phyloP scores from a whole-genome alignment of 768 basidiomycete genomes.

The Leccinum subtestaceum region DNA sequence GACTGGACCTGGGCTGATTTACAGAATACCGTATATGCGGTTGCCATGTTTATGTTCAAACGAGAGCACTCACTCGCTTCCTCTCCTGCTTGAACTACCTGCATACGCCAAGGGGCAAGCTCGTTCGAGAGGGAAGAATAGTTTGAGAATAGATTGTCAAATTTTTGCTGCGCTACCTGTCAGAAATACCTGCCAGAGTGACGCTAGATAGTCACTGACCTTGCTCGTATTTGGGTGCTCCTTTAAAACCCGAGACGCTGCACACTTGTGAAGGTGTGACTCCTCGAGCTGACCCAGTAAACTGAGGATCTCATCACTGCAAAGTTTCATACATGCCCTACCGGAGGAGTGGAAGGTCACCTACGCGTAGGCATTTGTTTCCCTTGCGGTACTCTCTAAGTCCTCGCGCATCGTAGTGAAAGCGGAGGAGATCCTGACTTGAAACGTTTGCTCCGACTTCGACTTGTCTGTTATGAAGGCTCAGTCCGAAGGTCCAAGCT shows the following conservation, averaged over 20 bases:
- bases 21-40: constrained; percentile 4
- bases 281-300: constrained; percentile 24
- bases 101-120: constrained; percentile 31
- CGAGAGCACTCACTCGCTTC: constrained; percentile 30
- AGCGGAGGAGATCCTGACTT: constrained; percentile 15
- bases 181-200: neutral
- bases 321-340: neutral
- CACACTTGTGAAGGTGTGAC: constrained; percentile 15
- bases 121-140: constrained; percentile 31
- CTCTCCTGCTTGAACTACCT: constrained; percentile 31
- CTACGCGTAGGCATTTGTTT: constrained; percentile 30
- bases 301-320: constrained; percentile 21
- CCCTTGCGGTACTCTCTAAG: constrained; percentile 15
- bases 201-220: constrained; percentile 10
- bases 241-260: constrained; percentile 5
- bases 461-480: constrained; percentile 5
- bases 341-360: constrained; percentile 2
- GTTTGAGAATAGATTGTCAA: constrained; percentile 21
- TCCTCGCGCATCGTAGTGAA: constrained; percentile 18
- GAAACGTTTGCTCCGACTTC: constrained; percentile 21
- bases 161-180: constrained; percentile 19
- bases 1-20: constrained; percentile 33
- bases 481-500: neutral
- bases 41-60: neutral
- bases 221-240: constrained; percentile 10